Evolutionary conservation across 2,329 filamentous ascomycete species (phyloP), one percentile per base, ranked within the genome.

Genomic region (Tolypocladium ophioglossoides): DNA sequence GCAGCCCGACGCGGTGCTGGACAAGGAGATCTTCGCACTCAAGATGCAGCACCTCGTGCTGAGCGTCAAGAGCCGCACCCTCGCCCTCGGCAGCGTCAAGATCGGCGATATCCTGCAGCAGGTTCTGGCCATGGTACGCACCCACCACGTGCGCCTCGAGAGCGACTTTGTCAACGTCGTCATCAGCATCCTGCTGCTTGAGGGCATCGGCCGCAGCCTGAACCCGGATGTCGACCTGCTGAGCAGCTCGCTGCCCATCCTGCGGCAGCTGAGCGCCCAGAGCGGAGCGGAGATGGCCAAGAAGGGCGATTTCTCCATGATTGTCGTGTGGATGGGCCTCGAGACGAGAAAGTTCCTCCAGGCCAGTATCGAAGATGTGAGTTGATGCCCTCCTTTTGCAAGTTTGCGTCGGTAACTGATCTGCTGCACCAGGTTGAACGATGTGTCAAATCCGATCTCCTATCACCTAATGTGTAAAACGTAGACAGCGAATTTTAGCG

Each of bases 151-250:
- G 4, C 81, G 94, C 10, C 80, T 99, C 51, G 94, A 99, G 70
- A 94, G 94, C 10, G 94, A 99, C 68, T 99, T 97, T 66, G 91
- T 99, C 66, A 99, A 99, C 66, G 94, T 99, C 5, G 92, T 99
- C 34, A 86, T 99, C 55, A 95, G 90, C 56, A 96, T 97, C 52
- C 74, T 99, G 37, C 78, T 99, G 2, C 78, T 99, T 1, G 94
- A 99, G 68, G 94, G 94, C 8, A 99, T 97, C 64, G 94, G 94
- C 0, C 81, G 94, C 57, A 89, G 79, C 56, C 73, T 99, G 18
- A 86, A 97, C 67, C 92, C 94, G 0, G 78, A 92, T 52, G 75
- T 96, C 49, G 94, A 99, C 71, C 76, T 99, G 14, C 86, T 99
- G 59, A 79, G 75, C 65, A 91, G 89, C 64, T 90, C 91, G 9